phyloP scores from a whole-genome alignment of 2,329 filamentous ascomycete species.

The Sporothrix globosa region DNA sequence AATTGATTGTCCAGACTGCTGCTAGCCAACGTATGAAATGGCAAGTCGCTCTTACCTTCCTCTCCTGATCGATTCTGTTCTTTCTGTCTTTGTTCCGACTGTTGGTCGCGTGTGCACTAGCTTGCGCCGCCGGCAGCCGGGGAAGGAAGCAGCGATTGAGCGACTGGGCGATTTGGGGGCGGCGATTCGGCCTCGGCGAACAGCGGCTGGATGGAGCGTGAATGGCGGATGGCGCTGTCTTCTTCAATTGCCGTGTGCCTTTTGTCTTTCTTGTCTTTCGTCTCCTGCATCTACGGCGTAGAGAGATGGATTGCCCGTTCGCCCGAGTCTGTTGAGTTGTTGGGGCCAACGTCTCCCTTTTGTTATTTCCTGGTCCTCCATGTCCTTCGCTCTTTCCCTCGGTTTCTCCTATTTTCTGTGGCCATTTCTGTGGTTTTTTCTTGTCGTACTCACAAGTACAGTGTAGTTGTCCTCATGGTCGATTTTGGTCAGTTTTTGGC shows the following conservation, averaged over 20 bases:
- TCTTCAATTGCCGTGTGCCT: not conserved
- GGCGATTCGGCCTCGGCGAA: constrained; percentile 23
- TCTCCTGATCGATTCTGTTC: not conserved
- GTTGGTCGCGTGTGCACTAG: constrained; percentile 30
- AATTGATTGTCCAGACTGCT: not conserved
- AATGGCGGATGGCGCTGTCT: not conserved
- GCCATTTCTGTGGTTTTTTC: constrained; percentile 16
- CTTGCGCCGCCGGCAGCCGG: not conserved
- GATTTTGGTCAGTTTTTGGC: constrained; percentile 28
- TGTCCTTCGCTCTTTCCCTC: constrained; percentile 23
- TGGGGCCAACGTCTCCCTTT: constrained; percentile 9
- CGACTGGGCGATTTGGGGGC: not conserved
- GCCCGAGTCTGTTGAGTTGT: constrained; percentile 15
- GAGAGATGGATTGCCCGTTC: not conserved
- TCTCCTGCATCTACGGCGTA: not conserved
- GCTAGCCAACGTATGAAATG: no score
- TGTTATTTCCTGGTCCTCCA: constrained; percentile 23
- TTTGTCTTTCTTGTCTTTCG: not conserved
- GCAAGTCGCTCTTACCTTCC: not conserved
- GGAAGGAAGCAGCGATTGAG: constrained; percentile 1
- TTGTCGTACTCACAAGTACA: constrained; percentile 38
- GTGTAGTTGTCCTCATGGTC: constrained; percentile 39
- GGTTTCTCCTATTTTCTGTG: constrained; percentile 16
- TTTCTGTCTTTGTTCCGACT: constrained; percentile 4
- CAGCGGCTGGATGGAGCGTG: constrained; percentile 1